Conservation (phyloP, 108 stramenopile species). For the Nannochloropsis oceanica region DNA sequence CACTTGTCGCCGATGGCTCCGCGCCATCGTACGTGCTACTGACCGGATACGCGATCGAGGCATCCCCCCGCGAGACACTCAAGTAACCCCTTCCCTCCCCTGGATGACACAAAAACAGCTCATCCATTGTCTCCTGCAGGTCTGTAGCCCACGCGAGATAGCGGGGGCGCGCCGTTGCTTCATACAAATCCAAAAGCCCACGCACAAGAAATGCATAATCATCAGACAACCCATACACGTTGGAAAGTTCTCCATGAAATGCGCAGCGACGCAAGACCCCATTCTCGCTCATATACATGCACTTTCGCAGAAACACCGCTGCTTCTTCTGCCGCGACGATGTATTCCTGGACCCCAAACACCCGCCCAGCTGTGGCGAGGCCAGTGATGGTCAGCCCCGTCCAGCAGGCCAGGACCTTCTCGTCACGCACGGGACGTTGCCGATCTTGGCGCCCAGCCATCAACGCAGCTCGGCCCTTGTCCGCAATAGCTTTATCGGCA, state of each 20-base stretch:
- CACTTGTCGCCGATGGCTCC: conserved; percentile 14
- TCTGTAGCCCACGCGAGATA: conserved; percentile 8
- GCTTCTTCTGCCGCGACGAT: not conserved
- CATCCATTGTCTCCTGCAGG: conserved; percentile 13
- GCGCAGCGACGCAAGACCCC: conserved; percentile 2
- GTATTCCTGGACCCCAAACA: not conserved
- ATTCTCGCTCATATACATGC: not conserved
- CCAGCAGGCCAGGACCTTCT: conserved; percentile 21
- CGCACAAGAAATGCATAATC: conserved; percentile 22
- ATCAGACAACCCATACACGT: conserved; percentile 11
- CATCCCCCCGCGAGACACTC: not conserved
- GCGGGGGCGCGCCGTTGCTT: not conserved
- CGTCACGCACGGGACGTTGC: conserved; percentile 6
- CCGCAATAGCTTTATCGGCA: not conserved
- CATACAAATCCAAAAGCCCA: conserved; percentile 18
- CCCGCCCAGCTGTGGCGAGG: not conserved
- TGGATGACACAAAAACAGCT: conserved; percentile 1
- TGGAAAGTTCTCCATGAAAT: not conserved
- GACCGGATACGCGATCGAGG: not conserved
- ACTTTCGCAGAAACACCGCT: conserved; percentile 4
- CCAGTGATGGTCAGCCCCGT: conserved; percentile 11
- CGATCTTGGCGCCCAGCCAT: not conserved
- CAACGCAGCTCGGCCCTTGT: not conserved
- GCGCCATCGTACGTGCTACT: conserved; percentile 23
- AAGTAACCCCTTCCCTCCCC: conserved; percentile 18